Evolutionary conservation across 2,329 filamentous ascomycete genomes (phyloP).

Genomic region (Aureobasidium musti): DNA sequence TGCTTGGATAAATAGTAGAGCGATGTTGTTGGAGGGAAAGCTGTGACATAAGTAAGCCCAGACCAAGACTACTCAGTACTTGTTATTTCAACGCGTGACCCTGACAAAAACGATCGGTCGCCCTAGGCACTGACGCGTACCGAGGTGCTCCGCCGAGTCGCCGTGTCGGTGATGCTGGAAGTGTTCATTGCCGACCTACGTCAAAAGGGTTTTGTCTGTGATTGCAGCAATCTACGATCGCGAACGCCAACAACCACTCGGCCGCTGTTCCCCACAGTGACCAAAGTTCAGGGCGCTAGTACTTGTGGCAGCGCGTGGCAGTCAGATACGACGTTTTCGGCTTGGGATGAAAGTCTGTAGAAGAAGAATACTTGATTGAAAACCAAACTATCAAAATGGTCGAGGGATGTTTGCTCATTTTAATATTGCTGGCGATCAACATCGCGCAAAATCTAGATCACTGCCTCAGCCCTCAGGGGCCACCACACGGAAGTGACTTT

Average conservation of each 20-base stretch:
- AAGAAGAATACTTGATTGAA: background rate
- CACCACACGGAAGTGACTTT: conserved; percentile 25
- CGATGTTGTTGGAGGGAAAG: conserved; percentile 14
- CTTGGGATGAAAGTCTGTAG: conserved; percentile 22
- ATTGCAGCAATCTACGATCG: conserved; percentile 26
- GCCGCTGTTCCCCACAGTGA: conserved; percentile 23
- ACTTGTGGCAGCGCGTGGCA: conserved; percentile 18
- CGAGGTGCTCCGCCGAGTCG: conserved; percentile 25
- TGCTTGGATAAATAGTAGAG: conserved; percentile 12
- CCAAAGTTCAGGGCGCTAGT: conserved; percentile 10
- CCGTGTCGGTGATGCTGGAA: conserved; percentile 19
- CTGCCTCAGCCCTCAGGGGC: conserved; percentile 7
- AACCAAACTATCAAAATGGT: background rate
- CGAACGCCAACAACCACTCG: conserved; percentile 4
- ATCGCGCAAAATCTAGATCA: conserved; percentile 17
- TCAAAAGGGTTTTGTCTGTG: conserved; percentile 16
- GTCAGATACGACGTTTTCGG: conserved; percentile 6
- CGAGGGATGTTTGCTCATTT: background rate
- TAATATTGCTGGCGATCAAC: conserved; percentile 2
- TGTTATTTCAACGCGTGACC: conserved; percentile 17
- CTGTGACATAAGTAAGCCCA: conserved; percentile 29
- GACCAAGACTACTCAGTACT: conserved; percentile 20
- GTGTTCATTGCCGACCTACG: conserved; percentile 20
- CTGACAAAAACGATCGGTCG: conserved; percentile 20
- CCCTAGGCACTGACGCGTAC: conserved; percentile 28